Percentiles rank a stretch among this genome's conserved stretches.
Evolutionary conservation across 306 rosid genomes (phyloP).

Genomic region (Vicia faba): DNA sequence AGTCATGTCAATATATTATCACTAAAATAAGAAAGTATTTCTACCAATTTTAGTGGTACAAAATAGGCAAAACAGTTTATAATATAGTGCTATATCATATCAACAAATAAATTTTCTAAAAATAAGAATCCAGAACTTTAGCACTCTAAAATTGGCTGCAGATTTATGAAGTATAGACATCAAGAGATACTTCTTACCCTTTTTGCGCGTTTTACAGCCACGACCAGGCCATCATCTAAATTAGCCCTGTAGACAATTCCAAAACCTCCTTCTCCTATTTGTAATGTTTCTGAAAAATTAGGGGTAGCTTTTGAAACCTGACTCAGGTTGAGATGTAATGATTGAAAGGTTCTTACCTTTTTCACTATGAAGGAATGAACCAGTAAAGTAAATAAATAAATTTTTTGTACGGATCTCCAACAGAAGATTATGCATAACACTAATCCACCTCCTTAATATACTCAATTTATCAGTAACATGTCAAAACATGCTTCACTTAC

Average conservation of each 20-base stretch:
- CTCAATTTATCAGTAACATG: too few relatives aligned
- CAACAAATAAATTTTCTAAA: not conserved
- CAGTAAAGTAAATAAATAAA: conserved; percentile 57
- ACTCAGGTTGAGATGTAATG: conserved; percentile 71
- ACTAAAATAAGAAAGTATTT: conserved; percentile 23
- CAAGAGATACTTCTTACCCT: conserved; percentile 52
- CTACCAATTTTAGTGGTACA: conserved; percentile 4
- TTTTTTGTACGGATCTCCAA: conserved; percentile 34
- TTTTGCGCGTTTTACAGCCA: conserved; percentile 89
- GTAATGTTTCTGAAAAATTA: conserved; percentile 75
- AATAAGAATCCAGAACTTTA: conserved; percentile 25
- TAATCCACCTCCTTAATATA: conserved; percentile 30
- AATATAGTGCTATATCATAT: not conserved
- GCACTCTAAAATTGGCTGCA: conserved; percentile 4
- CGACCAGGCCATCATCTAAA: conserved; percentile 71
- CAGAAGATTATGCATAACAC: conserved; percentile 21
- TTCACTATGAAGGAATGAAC: too few relatives aligned
- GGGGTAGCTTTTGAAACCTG: conserved; percentile 79
- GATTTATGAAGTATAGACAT: not conserved
- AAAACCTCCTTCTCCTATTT: conserved; percentile 90
- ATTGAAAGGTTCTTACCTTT: too few relatives aligned
- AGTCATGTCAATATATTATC: conserved; percentile 23
- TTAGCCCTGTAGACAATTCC: conserved; percentile 92
- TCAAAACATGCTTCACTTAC: too few relatives aligned
- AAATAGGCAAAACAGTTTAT: conserved; percentile 21